phyloP scores from a whole-genome alignment of 192 early-diverging fungal genomes.

The Gigaspora rosea region DNA sequence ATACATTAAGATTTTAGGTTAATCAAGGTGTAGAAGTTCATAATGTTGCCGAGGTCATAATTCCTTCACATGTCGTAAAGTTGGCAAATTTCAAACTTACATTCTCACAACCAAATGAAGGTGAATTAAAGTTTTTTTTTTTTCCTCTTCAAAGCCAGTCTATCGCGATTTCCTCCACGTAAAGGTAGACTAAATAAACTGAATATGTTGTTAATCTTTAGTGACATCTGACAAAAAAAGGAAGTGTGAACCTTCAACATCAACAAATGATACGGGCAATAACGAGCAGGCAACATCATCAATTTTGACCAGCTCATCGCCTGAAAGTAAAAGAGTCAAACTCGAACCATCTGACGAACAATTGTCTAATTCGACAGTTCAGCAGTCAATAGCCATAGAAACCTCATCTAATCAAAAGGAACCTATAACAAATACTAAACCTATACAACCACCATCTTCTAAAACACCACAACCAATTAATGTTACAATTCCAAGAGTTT shows the following conservation, averaged over 20 bases:
- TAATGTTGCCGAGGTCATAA: neutral
- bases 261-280: neutral
- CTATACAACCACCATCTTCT: neutral
- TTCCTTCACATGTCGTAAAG: slow-evolving; percentile 13
- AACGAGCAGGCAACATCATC: neutral
- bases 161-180: neutral
- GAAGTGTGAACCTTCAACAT: slow-evolving; percentile 5
- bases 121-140: neutral
- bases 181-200: neutral
- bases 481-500: neutral
- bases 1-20: neutral
- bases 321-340: slow-evolving; percentile 17
- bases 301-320: neutral
- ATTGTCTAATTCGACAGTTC: neutral
- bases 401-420: too few relatives aligned
- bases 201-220: neutral
- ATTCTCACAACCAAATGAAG: slow-evolving; percentile 15
- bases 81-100: slow-evolving; percentile 4
- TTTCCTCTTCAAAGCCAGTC: neutral
- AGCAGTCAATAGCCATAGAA: neutral
- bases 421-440: too few relatives aligned
- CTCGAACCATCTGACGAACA: neutral
- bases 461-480: neutral
- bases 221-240: neutral
- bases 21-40: slow-evolving; percentile 17